A percentile compares a stretch with the other conserved stretches of the same genome.
These are phyloP conservation scores for Phialophora chinensis DNA, from an alignment of 2,329 filamentous ascomycete species.

Conservation along the genomic window DNA sequence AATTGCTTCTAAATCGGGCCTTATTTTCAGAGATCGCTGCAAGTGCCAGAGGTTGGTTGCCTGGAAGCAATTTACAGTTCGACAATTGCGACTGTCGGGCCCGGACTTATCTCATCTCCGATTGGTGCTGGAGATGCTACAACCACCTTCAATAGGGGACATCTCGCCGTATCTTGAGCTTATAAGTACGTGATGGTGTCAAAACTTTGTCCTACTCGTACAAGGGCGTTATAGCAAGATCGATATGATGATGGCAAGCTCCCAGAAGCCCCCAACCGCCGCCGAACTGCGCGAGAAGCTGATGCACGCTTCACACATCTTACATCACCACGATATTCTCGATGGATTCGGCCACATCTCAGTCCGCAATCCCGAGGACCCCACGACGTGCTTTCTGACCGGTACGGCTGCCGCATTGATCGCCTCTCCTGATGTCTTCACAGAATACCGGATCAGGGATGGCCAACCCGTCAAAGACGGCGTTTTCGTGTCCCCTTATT, in stretches of 20 bases:
- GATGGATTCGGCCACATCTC: constrained; percentile 15
- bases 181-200: neutral
- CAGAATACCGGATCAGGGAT: constrained; percentile 1
- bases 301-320: constrained; percentile 12
- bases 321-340: constrained; percentile 2
- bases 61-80: neutral
- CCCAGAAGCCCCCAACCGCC: neutral
- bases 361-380: constrained; percentile 7
- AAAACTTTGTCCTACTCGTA: too few relatives aligned
- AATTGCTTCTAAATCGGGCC: neutral
- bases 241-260: neutral
- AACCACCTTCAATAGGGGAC: neutral
- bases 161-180: neutral
- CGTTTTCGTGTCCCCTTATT: constrained; percentile 1
- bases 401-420: constrained; percentile 11
- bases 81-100: neutral
- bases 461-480: constrained; percentile 2
- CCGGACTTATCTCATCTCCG: constrained; percentile 5
- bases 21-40: neutral
- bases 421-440: constrained; percentile 1
- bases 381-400: constrained; percentile 5
- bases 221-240: neutral
- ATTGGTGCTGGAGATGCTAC: neutral
- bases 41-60: neutral
- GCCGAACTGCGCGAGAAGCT: constrained; percentile 6